phyloP scores from a whole-genome alignment of 495 filamentous ascomycete species.

The Penicillium coprophilum region DNA sequence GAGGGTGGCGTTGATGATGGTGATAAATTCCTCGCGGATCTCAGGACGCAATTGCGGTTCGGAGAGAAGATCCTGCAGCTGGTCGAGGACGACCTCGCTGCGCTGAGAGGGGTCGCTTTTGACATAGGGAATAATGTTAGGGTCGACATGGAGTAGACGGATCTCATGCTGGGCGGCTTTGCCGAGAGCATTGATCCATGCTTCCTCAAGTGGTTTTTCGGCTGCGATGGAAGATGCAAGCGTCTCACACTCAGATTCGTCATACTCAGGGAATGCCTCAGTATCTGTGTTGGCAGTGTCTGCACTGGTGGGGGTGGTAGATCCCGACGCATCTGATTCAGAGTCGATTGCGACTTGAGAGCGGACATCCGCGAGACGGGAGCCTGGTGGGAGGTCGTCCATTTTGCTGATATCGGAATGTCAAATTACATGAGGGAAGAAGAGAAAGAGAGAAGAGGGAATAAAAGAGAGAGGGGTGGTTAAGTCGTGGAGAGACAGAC shows the following conservation, averaged over 20 bases:
- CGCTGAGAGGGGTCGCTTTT: background rate
- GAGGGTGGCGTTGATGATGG: conserved; percentile 27
- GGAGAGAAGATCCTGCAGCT: conserved; percentile 19
- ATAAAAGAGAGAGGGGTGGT: background rate
- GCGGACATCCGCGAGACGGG: conserved; percentile 14
- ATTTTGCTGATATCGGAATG: background rate
- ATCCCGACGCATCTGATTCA: conserved; percentile 10
- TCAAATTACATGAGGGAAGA: background rate
- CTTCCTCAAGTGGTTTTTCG: conserved; percentile 20
- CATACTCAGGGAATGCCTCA: conserved; percentile 40
- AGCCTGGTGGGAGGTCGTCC: background rate
- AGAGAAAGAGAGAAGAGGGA: background rate
- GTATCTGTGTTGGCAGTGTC: background rate
- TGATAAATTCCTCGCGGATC: conserved; percentile 24
- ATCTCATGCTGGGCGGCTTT: conserved; percentile 25
- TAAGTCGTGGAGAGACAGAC: too few relatives aligned
- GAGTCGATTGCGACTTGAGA: conserved; percentile 16
- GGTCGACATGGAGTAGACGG: conserved; percentile 18
- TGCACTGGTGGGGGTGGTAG: background rate
- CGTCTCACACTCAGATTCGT: conserved; percentile 16
- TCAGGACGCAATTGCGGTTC: conserved; percentile 11
- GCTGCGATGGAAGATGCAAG: conserved; percentile 12
- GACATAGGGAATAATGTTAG: conserved; percentile 3
- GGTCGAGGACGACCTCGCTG: conserved; percentile 16
- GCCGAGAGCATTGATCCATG: conserved; percentile 20